These are phyloP conservation scores for Chrysoporthe austroafricana DNA, from an alignment of 2,329 filamentous ascomycete species.

Conservation along the genomic window DNA sequence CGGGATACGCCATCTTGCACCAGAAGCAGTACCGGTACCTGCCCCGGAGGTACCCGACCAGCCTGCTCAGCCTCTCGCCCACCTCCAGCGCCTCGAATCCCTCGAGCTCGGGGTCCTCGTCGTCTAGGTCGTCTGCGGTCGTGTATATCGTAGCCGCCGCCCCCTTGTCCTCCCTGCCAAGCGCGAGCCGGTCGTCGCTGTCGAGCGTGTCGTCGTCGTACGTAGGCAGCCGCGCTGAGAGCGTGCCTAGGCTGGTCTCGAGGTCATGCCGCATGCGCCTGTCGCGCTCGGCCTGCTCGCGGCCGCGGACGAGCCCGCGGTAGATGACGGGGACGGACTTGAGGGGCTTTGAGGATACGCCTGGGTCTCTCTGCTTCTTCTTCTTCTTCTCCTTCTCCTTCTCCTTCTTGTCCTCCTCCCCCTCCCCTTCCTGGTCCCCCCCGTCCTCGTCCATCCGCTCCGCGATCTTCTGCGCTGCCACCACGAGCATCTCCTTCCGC, in stretches of 20 bases:
- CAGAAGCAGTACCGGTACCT: conserved; percentile 89
- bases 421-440: conserved; percentile 22
- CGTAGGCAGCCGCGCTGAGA: conserved; percentile 61
- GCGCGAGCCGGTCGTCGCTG: conserved; percentile 72
- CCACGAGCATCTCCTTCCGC: conserved; percentile 69
- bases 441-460: conserved; percentile 68
- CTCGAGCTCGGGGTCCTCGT: conserved; percentile 79
- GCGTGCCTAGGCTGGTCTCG: conserved; percentile 55
- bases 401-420: conserved; percentile 30
- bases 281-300: conserved; percentile 72
- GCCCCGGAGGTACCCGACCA: conserved; percentile 72
- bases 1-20: conserved; percentile 85
- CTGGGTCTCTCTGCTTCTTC: conserved; percentile 33
- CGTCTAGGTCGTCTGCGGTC: conserved; percentile 71
- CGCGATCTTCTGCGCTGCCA: conserved; percentile 80
- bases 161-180: conserved; percentile 56
- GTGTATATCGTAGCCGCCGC: conserved; percentile 63
- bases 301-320: conserved; percentile 71
- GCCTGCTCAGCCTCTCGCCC: conserved; percentile 65
- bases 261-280: conserved; percentile 67
- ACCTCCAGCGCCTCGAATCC: conserved; percentile 74
- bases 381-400: conserved; percentile 34
- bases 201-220: conserved; percentile 64
- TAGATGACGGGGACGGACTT: conserved; percentile 78
- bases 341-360: conserved; percentile 52